Conservation (phyloP, 106 monocot genomes). For the Dactylorhiza incarnata region DNA sequence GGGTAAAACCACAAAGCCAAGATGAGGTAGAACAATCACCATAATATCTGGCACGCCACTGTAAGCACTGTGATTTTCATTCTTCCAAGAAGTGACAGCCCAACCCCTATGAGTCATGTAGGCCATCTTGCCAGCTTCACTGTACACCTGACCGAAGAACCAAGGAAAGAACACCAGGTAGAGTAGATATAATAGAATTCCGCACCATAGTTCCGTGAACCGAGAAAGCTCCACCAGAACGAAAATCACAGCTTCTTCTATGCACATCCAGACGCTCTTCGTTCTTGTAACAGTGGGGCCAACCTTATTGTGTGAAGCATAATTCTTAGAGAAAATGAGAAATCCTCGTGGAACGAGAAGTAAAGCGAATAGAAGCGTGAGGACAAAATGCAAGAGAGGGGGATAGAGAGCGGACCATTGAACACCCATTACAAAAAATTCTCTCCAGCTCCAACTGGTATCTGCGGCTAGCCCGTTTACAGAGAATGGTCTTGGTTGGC, state of each 20-base stretch:
- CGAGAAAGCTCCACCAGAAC: constrained; percentile 53
- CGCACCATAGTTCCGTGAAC: constrained; percentile 54
- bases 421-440: constrained; percentile 83
- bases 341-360: constrained; percentile 54
- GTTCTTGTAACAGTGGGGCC: constrained; percentile 9
- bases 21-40: constrained; percentile 85
- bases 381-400: constrained; percentile 35
- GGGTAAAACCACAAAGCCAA: constrained; percentile 77
- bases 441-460: constrained; percentile 80
- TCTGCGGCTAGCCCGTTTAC: constrained; percentile 60
- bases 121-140: constrained; percentile 32
- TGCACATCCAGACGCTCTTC: constrained; percentile 14
- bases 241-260: constrained; percentile 32
- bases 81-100: constrained; percentile 17
- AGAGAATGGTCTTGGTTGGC: constrained; percentile 78
- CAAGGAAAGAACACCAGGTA: constrained; percentile 73
- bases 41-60: constrained; percentile 80
- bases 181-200: constrained; percentile 47
- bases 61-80: constrained; percentile 13
- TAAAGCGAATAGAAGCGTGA: constrained; percentile 45
- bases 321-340: constrained; percentile 30
- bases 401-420: constrained; percentile 65
- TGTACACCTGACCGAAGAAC: constrained; percentile 76
- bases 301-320: constrained; percentile 20
- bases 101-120: constrained; percentile 81